Evolutionary conservation across 345 rosid species (phyloP), one percentile per base, ranked within the genome.

Genomic region (Heritiera fomes): DNA sequence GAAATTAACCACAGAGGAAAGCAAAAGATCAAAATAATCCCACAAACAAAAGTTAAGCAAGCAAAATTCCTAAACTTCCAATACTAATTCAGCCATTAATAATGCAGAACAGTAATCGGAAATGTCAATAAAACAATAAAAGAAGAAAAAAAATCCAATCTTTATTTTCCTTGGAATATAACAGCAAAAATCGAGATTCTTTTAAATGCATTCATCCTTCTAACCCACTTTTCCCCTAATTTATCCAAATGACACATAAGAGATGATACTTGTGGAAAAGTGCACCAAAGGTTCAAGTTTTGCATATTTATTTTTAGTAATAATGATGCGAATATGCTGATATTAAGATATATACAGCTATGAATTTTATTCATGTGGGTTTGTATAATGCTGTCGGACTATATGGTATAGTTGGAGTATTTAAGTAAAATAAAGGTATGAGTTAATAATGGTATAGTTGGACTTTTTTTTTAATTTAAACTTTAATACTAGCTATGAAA

Each of bases 1-100:
- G 98, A 95, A 95, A 95, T 93, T 85, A 95, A 95, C 98, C 93
- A 82, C 43, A 73, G 20, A 77, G 56, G 80, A 76, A 23, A 63
- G 23, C 17, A 55, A 20, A 56, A 34, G 18, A 55, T 56, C 32
- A 47, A 38, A 75, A 70, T 7, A 49, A 23, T 12, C 56, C 18
- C 66, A 40, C 18, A 64, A 70, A 61, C 6, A 52, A 68, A 50
- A 60, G 18, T 20, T n/a, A 71, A 65, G 66, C 34, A 58, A 60
- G 17, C 45, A 61, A 77, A 78, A 46, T 18, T 30, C 62, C 28
- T 15, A n/a, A n/a, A 58, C 18, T 60, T 6, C n/a, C 14, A 15
- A 52, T 40, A 65, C 55, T 17, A 59, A 30, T 30, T 46, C 38
- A 83, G 59, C 13, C 66, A 75, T 73, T 23, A 41, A 77, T 47